Conservation (phyloP, 1,284 basidiomycete species). For the Irpex lacteus region DNA sequence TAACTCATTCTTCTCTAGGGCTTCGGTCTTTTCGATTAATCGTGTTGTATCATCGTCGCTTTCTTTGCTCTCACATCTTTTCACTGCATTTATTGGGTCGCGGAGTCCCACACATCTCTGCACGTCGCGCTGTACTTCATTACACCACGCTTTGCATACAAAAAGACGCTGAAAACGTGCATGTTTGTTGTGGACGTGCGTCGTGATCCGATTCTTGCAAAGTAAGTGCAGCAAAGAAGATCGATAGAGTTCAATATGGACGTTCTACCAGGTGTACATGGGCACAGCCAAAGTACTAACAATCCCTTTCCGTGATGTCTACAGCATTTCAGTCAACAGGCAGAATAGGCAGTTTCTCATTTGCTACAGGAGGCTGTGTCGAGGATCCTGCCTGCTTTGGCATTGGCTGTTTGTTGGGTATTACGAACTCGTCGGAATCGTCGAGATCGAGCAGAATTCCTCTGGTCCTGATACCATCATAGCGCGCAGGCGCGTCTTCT, state of each 20-base stretch:
- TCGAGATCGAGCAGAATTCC: slow-evolving; percentile 8
- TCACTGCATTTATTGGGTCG: slow-evolving; percentile 7
- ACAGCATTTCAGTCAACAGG: no score
- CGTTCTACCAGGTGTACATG: no score
- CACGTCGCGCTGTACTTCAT: slow-evolving; percentile 11
- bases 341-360: no score
- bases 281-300: no score
- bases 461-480: neutral
- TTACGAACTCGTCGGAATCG: neutral
- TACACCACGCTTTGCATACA: slow-evolving; percentile 10
- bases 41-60: slow-evolving; percentile 14
- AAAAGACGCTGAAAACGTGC: slow-evolving; percentile 16
- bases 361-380: no score
- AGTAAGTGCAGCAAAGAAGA: neutral
- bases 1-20: slow-evolving; percentile 39
- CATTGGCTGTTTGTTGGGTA: neutral
- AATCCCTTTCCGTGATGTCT: no score
- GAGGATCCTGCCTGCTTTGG: neutral
- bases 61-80: slow-evolving; percentile 3
- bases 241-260: no score
- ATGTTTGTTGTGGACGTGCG: neutral
- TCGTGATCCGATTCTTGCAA: neutral
- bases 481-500: neutral
- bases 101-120: slow-evolving; percentile 6
- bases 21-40: slow-evolving; percentile 88